phyloP scores from a whole-genome alignment of 1,139 yeast genomes.

The Hemisphaericaspora xylanilytica region DNA sequence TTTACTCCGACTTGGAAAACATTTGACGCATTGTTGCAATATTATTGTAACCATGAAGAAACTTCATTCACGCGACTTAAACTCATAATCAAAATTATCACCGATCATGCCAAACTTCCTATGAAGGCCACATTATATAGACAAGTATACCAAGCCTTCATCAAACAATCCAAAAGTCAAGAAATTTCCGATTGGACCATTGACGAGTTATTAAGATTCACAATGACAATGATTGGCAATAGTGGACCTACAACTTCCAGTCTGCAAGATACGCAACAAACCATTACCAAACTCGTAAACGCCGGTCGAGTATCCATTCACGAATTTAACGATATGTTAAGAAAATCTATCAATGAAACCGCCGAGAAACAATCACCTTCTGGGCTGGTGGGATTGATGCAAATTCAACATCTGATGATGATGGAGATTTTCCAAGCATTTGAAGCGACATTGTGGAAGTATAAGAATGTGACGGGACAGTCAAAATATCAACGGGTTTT shows the following conservation, averaged over 20 bases:
- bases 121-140: not conserved
- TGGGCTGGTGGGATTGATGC: not conserved
- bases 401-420: not conserved
- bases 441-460: not conserved
- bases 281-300: not conserved
- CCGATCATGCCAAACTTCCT: constrained; percentile 3
- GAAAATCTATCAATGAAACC: not conserved
- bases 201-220: constrained; percentile 1
- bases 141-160: constrained; percentile 1
- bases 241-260: not conserved
- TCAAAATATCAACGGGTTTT: not conserved
- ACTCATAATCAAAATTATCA: constrained; percentile 1
- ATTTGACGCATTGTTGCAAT: not conserved
- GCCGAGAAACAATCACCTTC: not conserved
- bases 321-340: not conserved
- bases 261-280: constrained; percentile 2
- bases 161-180: constrained; percentile 1
- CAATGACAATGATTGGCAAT: constrained; percentile 1
- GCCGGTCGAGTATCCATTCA: not conserved
- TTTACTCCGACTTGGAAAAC: not conserved
- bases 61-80: constrained; percentile 3
- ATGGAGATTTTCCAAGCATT: not conserved
- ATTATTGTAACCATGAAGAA: constrained; percentile 1
- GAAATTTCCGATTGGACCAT: constrained; percentile 4
- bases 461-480: not conserved